These are phyloP conservation scores for Klebsormidium nitens DNA, from an alignment of 139 green algal genomes.

Conservation along the genomic window DNA sequence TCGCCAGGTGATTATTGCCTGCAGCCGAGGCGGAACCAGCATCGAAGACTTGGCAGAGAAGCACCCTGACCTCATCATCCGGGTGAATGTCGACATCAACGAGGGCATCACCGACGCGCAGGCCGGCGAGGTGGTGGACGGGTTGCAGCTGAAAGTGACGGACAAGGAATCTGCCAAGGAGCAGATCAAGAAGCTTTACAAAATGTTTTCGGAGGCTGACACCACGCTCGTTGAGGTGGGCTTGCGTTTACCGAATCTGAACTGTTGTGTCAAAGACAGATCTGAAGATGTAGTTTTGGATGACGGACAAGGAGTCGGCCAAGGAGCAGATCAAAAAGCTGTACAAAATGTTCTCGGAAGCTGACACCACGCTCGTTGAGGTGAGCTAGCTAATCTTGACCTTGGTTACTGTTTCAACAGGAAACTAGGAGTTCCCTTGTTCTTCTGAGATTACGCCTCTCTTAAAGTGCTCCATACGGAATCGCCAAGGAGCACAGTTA, in stretches of 20 bases:
- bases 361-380: conserved; percentile 98
- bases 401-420: too few relatives aligned
- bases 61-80: conserved; percentile 96
- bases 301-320: conserved; percentile 72
- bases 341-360: conserved; percentile 84
- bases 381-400: too few relatives aligned
- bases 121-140: conserved; percentile 47
- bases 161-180: conserved; percentile 70
- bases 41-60: conserved; percentile 98
- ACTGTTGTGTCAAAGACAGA: too few relatives aligned
- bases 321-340: conserved; percentile 81
- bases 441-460: too few relatives aligned
- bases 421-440: too few relatives aligned
- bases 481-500: too few relatives aligned
- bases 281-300: too few relatives aligned
- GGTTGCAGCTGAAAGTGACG: conserved; percentile 55
- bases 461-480: too few relatives aligned
- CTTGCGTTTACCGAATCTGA: too few relatives aligned
- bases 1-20: conserved; percentile 48
- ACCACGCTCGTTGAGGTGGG: conserved; percentile 97
- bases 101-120: conserved; percentile 80
- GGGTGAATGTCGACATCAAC: conserved; percentile 72
- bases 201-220: conserved; percentile 82
- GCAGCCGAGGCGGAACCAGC: conserved; percentile 76
- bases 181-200: conserved; percentile 88